A percentile compares a stretch with the other conserved stretches of the same genome.
These are phyloP conservation scores for Lipomyces kockii DNA, from an alignment of 805 yeast genomes.

Conservation along the genomic window DNA sequence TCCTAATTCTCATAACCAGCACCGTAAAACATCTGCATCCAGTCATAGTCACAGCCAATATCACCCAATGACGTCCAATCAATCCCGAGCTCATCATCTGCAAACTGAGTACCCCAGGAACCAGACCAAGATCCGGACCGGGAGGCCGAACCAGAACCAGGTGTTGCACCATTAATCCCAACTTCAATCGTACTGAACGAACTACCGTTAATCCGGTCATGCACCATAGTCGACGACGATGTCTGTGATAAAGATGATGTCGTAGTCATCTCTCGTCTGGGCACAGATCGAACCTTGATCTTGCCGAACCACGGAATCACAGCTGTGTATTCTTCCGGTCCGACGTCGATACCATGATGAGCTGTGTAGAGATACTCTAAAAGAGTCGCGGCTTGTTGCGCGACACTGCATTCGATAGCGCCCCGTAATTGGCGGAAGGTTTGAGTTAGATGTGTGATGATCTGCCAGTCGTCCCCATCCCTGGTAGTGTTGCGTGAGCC, in stretches of 20 bases:
- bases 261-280: not conserved
- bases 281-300: not conserved
- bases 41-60: not conserved
- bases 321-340: not conserved
- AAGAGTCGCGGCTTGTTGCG: not conserved
- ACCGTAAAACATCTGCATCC: not conserved
- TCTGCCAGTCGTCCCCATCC: not conserved
- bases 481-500: not conserved
- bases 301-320: not conserved
- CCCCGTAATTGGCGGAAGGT: not conserved
- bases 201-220: not conserved
- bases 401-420: not conserved
- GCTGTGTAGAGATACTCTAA: not conserved
- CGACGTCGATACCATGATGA: not conserved
- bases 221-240: not conserved
- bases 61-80: not conserved
- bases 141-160: not conserved
- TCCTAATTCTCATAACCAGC: not conserved
- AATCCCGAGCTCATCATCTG: not conserved
- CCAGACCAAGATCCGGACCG: not conserved
- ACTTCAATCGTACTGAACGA: not conserved
- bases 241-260: not conserved
- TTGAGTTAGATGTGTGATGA: not conserved
- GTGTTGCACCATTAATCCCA: not conserved
- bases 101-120: not conserved